A percentile compares a stretch with the other conserved stretches of the same genome.
These are phyloP conservation scores for Plasmodium falciparum DNA, from an alignment of 169 alveolate genomes.

Conservation along the genomic window DNA sequence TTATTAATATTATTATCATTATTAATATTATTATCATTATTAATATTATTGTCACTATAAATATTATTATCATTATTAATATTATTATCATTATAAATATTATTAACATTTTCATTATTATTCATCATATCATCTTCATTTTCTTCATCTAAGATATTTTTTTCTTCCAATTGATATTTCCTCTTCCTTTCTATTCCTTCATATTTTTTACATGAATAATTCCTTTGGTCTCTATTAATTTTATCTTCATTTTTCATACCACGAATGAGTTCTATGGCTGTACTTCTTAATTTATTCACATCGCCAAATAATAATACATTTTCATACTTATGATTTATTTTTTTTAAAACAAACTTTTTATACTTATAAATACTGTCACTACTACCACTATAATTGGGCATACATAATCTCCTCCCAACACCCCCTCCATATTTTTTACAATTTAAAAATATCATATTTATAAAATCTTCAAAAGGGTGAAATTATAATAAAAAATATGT, in stretches of 20 bases:
- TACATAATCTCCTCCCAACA: conserved; percentile 61
- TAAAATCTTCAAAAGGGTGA: neutral
- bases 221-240: conserved; percentile 9
- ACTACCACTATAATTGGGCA: conserved; percentile 73
- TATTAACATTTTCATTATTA: conserved; percentile 8
- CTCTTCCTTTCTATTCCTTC: conserved; percentile 14
- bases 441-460: conserved; percentile 23
- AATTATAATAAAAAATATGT: neutral
- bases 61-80: neutral
- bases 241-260: conserved; percentile 18
- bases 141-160: neutral
- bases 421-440: conserved; percentile 54
- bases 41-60: too few species aligned
- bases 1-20: too few species aligned
- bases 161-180: conserved; percentile 13
- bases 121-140: neutral
- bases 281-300: conserved; percentile 52
- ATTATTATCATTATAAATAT: neutral
- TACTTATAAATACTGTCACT: conserved; percentile 62
- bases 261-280: conserved; percentile 48
- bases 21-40: too few species aligned
- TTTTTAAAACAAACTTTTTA: conserved; percentile 71
- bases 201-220: conserved; percentile 35
- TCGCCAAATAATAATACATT: conserved; percentile 71
- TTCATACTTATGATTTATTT: conserved; percentile 73